Conservation (phyloP, 73 alveolate species). For the Diophrys sp. region DNA sequence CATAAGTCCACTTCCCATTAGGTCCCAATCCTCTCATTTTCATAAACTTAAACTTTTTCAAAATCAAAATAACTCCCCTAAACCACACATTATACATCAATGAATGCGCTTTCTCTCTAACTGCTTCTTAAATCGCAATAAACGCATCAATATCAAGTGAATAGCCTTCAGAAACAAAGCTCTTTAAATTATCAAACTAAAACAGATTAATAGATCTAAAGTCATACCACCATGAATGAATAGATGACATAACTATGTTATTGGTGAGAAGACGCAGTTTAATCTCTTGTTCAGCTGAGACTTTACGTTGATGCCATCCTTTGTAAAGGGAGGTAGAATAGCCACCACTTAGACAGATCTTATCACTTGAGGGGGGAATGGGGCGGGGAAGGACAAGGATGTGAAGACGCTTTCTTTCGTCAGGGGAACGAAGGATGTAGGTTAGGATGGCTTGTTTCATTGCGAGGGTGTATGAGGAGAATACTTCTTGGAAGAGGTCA, state of each 20-base stretch:
- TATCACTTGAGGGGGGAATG: slow-evolving; percentile 78
- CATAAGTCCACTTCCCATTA: slow-evolving; percentile 64
- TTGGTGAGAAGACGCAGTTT: slow-evolving; percentile 43
- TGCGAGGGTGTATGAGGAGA: slow-evolving; percentile 72
- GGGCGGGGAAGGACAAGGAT: slow-evolving; percentile 87
- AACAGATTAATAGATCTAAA: slow-evolving; percentile 56
- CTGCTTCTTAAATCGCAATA: slow-evolving; percentile 68
- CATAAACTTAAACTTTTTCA: slow-evolving; percentile 82
- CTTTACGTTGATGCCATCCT: slow-evolving; percentile 75
- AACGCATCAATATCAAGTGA: slow-evolving; percentile 80
- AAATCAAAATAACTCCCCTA: slow-evolving; percentile 90
- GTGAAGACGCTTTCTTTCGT: slow-evolving; percentile 92
- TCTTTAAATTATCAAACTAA: slow-evolving; percentile 39
- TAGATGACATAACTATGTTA: slow-evolving; percentile 46
- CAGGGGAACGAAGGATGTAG: slow-evolving; percentile 90
- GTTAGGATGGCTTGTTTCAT: slow-evolving; percentile 86
- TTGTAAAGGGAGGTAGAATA: slow-evolving; percentile 64
- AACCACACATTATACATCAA: slow-evolving; percentile 84
- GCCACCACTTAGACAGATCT: slow-evolving; percentile 90
- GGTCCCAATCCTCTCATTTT: slow-evolving; percentile 48
- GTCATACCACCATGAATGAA: slow-evolving; percentile 60
- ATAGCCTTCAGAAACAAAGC: slow-evolving; percentile 67
- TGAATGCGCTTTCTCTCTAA: slow-evolving; percentile 73
- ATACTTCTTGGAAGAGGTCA: slow-evolving; percentile 78
- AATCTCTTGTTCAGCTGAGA: slow-evolving; percentile 44